Conservation (phyloP, 164 flowering plant genomes). For the Cinnamomum micranthum region DNA sequence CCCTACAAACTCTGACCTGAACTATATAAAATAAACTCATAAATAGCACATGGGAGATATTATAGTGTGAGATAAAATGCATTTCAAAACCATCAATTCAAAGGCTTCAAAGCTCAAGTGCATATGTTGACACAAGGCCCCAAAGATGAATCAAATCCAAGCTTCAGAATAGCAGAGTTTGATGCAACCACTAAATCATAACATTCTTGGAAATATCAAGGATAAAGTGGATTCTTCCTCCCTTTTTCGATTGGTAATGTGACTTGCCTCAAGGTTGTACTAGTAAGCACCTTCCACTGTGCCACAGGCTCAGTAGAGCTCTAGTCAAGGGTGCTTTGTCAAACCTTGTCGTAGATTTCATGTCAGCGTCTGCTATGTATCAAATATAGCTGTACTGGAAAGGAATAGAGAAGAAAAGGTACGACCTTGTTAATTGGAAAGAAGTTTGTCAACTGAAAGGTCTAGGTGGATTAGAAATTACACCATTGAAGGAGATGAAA, state of each 20-base stretch:
- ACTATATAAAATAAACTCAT: slow-evolving; percentile 4
- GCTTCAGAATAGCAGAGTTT: background rate
- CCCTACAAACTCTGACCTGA: slow-evolving; percentile 84
- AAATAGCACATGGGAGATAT: background rate
- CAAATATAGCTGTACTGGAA: no score
- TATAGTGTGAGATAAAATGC: background rate
- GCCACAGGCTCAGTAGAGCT: no score
- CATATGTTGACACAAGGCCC: background rate
- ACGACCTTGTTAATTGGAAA: no score
- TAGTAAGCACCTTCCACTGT: no score
- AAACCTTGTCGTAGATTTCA: no score
- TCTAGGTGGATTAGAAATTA: no score
- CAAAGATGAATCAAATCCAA: background rate
- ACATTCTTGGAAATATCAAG: background rate
- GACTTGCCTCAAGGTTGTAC: no score
- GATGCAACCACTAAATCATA: background rate
- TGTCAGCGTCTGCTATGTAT: no score
- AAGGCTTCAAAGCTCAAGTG: background rate
- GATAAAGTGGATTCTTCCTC: background rate
- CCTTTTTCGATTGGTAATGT: background rate
- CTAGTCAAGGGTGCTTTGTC: no score
- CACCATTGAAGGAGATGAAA: no score
- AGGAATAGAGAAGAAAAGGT: no score
- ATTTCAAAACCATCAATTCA: background rate
- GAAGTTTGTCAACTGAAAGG: no score